Percentiles rank a stretch among this genome's conserved stretches.
These are phyloP conservation scores for Lentinula lateritia DNA, from an alignment of 768 basidiomycete genomes.

Conservation along the genomic window DNA sequence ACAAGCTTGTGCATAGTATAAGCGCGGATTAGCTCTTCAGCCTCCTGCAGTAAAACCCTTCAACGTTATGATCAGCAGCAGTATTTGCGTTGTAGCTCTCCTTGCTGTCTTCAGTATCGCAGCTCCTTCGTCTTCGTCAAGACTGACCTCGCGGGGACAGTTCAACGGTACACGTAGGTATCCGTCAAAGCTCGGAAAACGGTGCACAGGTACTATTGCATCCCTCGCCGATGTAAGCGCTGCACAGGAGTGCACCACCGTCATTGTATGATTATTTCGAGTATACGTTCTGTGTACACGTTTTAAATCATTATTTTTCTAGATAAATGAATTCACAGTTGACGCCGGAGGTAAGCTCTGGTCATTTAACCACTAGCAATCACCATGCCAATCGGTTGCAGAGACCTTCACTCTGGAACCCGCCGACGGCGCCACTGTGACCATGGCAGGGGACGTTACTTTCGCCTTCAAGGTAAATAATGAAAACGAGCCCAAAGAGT, in stretches of 20 bases:
- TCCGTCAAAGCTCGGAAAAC: constrained; percentile 8
- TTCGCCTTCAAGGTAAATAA: constrained; percentile 32
- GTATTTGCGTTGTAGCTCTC: neutral
- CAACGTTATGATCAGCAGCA: neutral
- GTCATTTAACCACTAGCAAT: neutral
- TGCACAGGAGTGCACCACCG: constrained; percentile 39
- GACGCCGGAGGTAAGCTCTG: constrained; percentile 22
- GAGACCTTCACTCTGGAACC: constrained; percentile 34
- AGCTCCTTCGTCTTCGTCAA: neutral
- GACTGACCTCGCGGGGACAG: neutral
- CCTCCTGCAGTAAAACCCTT: neutral
- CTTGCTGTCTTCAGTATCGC: neutral
- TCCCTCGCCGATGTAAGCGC: constrained; percentile 13
- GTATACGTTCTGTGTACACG: neutral
- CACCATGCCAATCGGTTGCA: neutral
- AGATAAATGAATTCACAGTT: constrained; percentile 39
- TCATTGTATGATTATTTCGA: constrained; percentile 18
- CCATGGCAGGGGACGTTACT: constrained; percentile 36
- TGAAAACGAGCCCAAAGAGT: constrained; percentile 16
- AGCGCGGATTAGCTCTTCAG: neutral
- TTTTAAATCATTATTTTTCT: neutral
- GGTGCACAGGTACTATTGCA: constrained; percentile 12
- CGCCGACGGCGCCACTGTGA: constrained; percentile 34
- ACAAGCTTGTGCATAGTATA: neutral
- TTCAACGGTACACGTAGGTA: neutral